Evolutionary conservation across 2,329 filamentous ascomycete species (phyloP).

Genomic region (Sclerotinia glacialis): DNA sequence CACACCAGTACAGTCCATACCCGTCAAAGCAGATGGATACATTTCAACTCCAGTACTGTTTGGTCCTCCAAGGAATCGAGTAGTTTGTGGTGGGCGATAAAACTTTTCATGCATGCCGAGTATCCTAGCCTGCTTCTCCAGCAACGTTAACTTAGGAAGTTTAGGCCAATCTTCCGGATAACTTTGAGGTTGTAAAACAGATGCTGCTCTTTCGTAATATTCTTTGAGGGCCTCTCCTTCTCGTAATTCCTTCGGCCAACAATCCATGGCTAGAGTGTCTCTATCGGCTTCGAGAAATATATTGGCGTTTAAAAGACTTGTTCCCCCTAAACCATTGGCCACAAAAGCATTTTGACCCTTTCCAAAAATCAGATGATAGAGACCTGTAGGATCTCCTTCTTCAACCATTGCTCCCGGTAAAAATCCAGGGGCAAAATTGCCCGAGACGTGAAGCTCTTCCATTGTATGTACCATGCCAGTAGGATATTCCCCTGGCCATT

Average conservation of each 20-base stretch:
- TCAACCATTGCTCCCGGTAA: constrained; percentile 46
- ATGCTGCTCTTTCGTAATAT: constrained; percentile 56
- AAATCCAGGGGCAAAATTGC: constrained; percentile 48
- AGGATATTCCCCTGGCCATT: constrained; percentile 66
- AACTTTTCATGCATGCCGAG: constrained; percentile 54
- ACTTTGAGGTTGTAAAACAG: constrained; percentile 56
- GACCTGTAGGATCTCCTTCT: constrained; percentile 54
- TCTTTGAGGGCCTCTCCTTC: constrained; percentile 45
- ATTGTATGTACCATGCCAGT: constrained; percentile 47
- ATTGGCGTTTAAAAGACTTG: constrained; percentile 65
- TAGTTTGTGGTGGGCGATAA: constrained; percentile 58
- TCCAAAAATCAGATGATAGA: constrained; percentile 63
- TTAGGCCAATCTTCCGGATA: constrained; percentile 58
- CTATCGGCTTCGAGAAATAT: constrained; percentile 61
- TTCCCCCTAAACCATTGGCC: constrained; percentile 56
- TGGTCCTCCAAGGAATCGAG: constrained; percentile 57
- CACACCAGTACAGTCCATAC: constrained; percentile 61
- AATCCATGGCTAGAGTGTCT: constrained; percentile 50
- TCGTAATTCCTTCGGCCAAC: constrained; percentile 59
- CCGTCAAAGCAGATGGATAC: constrained; percentile 56
- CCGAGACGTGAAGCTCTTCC: constrained; percentile 55
- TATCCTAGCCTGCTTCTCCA: constrained; percentile 54
- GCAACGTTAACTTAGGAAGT: constrained; percentile 56
- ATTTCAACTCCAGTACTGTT: constrained; percentile 65
- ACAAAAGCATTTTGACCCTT: constrained; percentile 58